A percentile compares a stretch with the other conserved stretches of the same genome.
These are phyloP conservation scores for Fusarium agapanthi DNA, from an alignment of 2,329 filamentous ascomycete genomes.

Conservation along the genomic window DNA sequence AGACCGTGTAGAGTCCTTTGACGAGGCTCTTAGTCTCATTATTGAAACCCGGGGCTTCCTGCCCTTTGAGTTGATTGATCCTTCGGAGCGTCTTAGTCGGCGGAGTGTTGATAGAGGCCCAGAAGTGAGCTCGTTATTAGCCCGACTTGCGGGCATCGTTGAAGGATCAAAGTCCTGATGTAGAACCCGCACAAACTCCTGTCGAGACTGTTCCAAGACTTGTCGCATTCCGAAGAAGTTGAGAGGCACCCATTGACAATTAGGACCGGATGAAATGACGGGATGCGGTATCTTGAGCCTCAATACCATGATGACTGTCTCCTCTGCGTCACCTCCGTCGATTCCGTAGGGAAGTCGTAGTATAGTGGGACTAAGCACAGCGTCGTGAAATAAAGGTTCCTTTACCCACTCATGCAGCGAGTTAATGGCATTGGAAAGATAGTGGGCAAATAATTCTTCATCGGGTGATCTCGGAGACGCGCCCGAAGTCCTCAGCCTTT, in stretches of 20 bases:
- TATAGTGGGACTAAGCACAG: conserved; percentile 53
- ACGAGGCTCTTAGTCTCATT: neutral
- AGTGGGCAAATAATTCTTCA: conserved; percentile 55
- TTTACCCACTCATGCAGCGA: conserved; percentile 52
- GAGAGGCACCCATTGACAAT: conserved; percentile 68
- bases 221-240: conserved; percentile 73
- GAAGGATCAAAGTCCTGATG: conserved; percentile 65
- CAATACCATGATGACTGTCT: conserved; percentile 62
- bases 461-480: conserved; percentile 39
- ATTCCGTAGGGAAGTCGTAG: conserved; percentile 52
- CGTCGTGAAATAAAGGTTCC: conserved; percentile 56
- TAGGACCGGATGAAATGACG: conserved; percentile 57
- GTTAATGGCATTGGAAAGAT: conserved; percentile 55
- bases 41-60: neutral
- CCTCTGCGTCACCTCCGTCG: conserved; percentile 15
- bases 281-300: conserved; percentile 70
- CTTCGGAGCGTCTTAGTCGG: neutral
- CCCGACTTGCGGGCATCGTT: conserved; percentile 1
- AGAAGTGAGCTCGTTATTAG: conserved; percentile 14
- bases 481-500: conserved; percentile 47
- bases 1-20: neutral
- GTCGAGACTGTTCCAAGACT: conserved; percentile 65
- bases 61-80: neutral
- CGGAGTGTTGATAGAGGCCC: conserved; percentile 2
- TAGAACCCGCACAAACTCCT: conserved; percentile 66